phyloP scores from a whole-genome alignment of 306 rosid species.

The Corylus americana region DNA sequence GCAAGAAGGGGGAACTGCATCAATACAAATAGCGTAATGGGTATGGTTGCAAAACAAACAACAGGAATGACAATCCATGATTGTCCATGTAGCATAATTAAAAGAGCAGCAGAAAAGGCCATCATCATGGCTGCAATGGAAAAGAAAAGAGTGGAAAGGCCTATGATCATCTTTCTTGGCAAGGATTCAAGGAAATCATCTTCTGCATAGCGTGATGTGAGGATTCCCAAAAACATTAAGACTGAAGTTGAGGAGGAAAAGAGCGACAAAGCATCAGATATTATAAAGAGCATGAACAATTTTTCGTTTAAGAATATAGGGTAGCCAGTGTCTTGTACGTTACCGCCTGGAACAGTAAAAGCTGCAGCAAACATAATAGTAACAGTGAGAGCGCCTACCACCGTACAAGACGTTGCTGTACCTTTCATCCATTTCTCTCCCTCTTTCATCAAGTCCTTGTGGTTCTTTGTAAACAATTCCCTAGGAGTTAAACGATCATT shows the following conservation, averaged over 20 bases:
- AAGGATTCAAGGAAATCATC: neutral
- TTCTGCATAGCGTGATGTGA: neutral
- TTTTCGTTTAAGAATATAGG: neutral
- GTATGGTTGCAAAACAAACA: neutral
- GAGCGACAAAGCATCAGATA: neutral
- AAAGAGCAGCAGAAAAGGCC: neutral
- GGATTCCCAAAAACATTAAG: neutral
- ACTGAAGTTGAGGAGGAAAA: neutral
- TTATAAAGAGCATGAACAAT: neutral
- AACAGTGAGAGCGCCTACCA: neutral
- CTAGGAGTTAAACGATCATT: neutral
- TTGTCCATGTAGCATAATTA: neutral
- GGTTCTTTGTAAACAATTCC: neutral
- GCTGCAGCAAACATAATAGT: neutral
- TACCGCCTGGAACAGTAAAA: neutral
- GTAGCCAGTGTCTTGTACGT: neutral
- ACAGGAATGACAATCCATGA: neutral
- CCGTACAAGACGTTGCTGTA: neutral
- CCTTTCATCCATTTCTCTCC: neutral
- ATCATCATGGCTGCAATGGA: neutral
- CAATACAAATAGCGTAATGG: neutral
- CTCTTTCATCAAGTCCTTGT: neutral
- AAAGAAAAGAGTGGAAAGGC: neutral
- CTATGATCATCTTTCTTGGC: neutral
- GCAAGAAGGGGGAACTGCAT: neutral